phyloP scores from a whole-genome alignment of 2,329 filamentous ascomycete genomes.

The Penicillium frequentans region DNA sequence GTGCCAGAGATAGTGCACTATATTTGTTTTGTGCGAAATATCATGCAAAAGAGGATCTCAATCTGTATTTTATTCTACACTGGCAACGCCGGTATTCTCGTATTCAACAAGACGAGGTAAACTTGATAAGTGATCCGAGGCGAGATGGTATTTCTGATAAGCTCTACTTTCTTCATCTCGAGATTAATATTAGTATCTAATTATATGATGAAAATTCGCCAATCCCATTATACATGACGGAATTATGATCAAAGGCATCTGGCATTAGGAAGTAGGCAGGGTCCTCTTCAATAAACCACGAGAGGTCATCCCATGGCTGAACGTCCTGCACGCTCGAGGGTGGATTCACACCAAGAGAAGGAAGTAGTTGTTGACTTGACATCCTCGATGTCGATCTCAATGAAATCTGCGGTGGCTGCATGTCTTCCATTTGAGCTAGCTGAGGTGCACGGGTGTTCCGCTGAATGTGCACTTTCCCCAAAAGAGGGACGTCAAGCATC shows the following conservation, averaged over 20 bases:
- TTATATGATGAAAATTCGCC: neutral
- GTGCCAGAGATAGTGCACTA: too few species aligned
- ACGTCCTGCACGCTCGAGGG: neutral
- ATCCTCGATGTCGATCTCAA: neutral
- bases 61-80: too few species aligned
- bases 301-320: neutral
- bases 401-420: neutral
- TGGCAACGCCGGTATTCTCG: too few species aligned
- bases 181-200: neutral
- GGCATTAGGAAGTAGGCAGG: neutral
- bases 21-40: too few species aligned
- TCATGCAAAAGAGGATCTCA: too few species aligned
- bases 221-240: neutral
- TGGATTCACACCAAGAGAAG: neutral
- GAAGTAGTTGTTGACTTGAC: neutral
- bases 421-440: neutral
- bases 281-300: neutral
- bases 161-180: neutral
- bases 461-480: neutral
- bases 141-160: neutral
- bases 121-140: neutral
- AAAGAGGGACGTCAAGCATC: neutral
- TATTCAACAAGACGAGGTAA: too few species aligned
- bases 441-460: neutral
- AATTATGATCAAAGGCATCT: neutral